Base-by-base conservation (phyloP, 495 filamentous ascomycete genomes). In the Penicillium crystallinum region DNA sequence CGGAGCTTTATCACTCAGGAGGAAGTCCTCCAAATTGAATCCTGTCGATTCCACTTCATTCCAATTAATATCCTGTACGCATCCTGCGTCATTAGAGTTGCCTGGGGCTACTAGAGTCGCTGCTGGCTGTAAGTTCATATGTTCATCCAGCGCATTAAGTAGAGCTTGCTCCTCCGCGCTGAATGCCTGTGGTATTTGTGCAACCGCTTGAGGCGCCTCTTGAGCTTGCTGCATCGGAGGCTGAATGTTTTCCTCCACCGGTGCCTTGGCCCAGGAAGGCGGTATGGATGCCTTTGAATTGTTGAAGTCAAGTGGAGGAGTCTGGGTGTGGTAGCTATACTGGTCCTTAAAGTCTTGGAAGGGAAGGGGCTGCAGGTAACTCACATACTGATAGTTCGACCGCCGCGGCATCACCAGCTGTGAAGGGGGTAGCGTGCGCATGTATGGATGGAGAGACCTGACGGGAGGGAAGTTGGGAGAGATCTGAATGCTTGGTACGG, bases 331-430 rank as follows among this genome's bases (percentile, higher is more conserved):
- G 33, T 25, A 37, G 21, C 3, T 17, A 6, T 14, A 38, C 38
- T 50, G 48, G 0, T 27, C 5, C 18, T 10, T 27, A 6, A 25
- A 41, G 7, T 18, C n/a, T 9, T 27, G 5, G n/a, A 50, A 50
- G 5, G 48, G 48, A 9, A 42, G 38, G 17, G 48, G 48, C 36
- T 50, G 48, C 29, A 50, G 22, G 29, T 41, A 50, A n/a, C 36
- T 50, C 3, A 33, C 37, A 15, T 50, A 50, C 48, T 50, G 48
- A 23, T 50, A 50, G 19, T 50, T 50, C 12, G 48, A 42, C n/a
- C 48, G 27, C 7, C 6, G 12, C 6, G 8, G 6, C 12, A 42
- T 27, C 29, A 23, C 29, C 3, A 5, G 9, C 47, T 21, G 33
- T 12, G 33, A n/a, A 4, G 35, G 33, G 17, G 35, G 23, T 19